Percentiles rank a stretch among this genome's conserved stretches.
phyloP scores from a whole-genome alignment of 1,284 basidiomycete genomes.

The Cystobasidium slooffiae region DNA sequence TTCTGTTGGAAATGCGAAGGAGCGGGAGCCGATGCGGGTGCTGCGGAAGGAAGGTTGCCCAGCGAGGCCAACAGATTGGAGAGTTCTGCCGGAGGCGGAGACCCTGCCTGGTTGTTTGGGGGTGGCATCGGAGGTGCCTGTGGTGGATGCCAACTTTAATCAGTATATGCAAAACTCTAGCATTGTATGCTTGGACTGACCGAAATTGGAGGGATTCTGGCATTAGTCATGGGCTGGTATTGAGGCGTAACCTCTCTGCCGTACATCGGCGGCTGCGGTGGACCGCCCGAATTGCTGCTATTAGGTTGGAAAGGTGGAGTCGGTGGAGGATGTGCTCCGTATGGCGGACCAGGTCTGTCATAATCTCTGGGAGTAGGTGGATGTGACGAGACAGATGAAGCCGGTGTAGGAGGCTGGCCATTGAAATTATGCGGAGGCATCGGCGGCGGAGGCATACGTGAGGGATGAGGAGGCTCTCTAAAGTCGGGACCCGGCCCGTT shows the following conservation, averaged over 20 bases:
- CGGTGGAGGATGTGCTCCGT: constrained; percentile 17
- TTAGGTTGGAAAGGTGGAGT: constrained; percentile 7
- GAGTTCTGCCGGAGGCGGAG: constrained; percentile 24
- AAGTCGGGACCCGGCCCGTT: background rate
- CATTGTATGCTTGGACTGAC: too few species aligned
- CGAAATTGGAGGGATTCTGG: background rate
- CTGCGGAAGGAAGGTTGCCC: constrained; percentile 12
- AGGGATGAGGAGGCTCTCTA: constrained; percentile 26
- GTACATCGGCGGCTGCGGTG: background rate
- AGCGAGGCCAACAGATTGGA: constrained; percentile 37
- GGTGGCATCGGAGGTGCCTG: constrained; percentile 4
- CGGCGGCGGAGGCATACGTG: constrained; percentile 56
- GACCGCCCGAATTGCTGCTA: background rate
- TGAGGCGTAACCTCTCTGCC: background rate
- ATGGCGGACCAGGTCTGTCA: background rate
- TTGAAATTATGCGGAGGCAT: constrained; percentile 52
- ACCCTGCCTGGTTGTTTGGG: background rate
- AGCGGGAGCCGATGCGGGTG: background rate
- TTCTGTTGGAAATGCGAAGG: background rate
- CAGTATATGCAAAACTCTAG: too few species aligned
- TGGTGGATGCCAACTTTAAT: too few species aligned
- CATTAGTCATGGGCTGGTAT: constrained; percentile 1
- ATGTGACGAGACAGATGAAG: constrained; percentile 5
- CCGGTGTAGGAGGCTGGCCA: constrained; percentile 17
- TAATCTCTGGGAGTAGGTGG: constrained; percentile 4